Conservation (phyloP, 164 flowering plant species). For the Kingdonia uniflora region DNA sequence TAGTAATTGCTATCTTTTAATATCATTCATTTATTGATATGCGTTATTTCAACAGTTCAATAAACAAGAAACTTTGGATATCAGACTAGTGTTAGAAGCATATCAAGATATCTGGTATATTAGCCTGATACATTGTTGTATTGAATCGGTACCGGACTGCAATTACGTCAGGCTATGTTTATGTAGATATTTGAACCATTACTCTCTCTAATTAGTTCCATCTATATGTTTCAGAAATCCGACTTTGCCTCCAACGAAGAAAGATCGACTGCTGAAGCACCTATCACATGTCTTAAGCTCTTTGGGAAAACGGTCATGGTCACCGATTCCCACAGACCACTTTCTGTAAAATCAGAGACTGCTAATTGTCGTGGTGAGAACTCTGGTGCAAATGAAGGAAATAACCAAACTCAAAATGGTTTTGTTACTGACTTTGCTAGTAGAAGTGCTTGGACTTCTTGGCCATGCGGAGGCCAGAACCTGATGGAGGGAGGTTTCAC, state of each 20-base stretch:
- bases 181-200: no score
- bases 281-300: constrained; percentile 41
- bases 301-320: constrained; percentile 58
- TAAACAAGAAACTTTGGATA: no score
- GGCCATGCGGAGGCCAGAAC: constrained; percentile 10
- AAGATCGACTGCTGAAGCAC: constrained; percentile 18
- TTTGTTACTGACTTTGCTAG: background rate
- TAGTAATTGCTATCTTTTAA: no score
- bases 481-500: constrained; percentile 10
- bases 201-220: no score
- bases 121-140: no score
- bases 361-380: constrained; percentile 9
- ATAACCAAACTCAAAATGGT: background rate
- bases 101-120: no score
- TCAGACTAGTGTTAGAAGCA: no score
- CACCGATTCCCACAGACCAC: constrained; percentile 24
- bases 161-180: no score
- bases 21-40: no score
- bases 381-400: constrained; percentile 9
- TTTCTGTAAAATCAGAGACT: constrained; percentile 13
- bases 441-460: constrained; percentile 12
- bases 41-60: no score
- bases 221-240: no score
- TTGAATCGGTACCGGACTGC: no score
- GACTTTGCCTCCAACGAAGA: constrained; percentile 10